These are phyloP conservation scores for Corymbia maculata DNA, from an alignment of 345 rosid genomes.

Conservation along the genomic window DNA sequence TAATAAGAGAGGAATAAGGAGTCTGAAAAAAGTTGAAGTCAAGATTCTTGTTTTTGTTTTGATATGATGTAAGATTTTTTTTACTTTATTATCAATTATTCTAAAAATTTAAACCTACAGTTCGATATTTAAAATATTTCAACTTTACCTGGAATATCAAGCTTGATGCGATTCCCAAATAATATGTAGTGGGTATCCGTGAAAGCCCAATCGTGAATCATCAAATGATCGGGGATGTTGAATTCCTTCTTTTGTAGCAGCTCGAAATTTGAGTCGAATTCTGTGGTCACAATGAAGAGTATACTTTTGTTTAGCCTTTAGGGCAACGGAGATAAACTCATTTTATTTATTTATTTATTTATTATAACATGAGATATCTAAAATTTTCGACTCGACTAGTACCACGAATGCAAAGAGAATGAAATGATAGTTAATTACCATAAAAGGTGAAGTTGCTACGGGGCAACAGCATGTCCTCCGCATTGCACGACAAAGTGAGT, in stretches of 20 bases:
- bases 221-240: conserved; percentile 61
- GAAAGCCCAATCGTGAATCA: conserved; percentile 98
- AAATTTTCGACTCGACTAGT: neutral
- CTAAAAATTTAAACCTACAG: neutral
- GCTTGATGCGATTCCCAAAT: conserved; percentile 73
- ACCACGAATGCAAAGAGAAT: accelerated
- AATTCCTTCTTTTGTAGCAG: conserved; percentile 44
- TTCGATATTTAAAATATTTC: neutral
- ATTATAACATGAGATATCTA: accelerated
- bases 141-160: conserved; percentile 42
- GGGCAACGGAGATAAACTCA: neutral
- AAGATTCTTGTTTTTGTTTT: accelerated
- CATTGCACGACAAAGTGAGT: conserved; percentile 68
- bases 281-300: conserved; percentile 11
- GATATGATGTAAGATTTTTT: neutral
- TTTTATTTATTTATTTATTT: neutral
- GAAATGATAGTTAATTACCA: conserved; percentile 20
- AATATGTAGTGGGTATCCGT: conserved; percentile 68
- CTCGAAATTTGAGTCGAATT: conserved; percentile 56
- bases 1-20: neutral
- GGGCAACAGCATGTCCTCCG: conserved; percentile 88
- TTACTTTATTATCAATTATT: neutral
- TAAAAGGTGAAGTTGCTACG: conserved; percentile 75
- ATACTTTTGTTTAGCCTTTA: neutral
- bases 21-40: neutral